Evolutionary conservation across 768 basidiomycete species (phyloP).

Genomic region (Kwoniella shandongensis): DNA sequence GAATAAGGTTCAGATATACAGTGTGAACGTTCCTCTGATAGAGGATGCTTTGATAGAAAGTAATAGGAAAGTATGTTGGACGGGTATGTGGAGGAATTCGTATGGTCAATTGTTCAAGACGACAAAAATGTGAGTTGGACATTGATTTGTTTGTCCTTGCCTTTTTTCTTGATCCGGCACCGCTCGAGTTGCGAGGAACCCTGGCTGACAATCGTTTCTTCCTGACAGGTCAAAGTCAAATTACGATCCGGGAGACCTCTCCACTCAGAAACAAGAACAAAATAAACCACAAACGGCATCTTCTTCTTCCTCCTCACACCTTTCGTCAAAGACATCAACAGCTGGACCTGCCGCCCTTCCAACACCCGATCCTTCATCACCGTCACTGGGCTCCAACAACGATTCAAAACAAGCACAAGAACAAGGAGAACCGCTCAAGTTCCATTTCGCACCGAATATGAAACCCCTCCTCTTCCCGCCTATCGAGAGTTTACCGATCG

Average conservation of each 20-base stretch:
- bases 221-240: slow-evolving; percentile 8
- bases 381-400: slow-evolving; percentile 9
- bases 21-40: slow-evolving; percentile 79
- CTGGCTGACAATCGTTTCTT: neutral
- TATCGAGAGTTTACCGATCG: slow-evolving; percentile 64
- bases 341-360: slow-evolving; percentile 46
- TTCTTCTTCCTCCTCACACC: slow-evolving; percentile 6
- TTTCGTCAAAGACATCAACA: slow-evolving; percentile 14
- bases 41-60: slow-evolving; percentile 63
- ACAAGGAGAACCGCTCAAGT: slow-evolving; percentile 57
- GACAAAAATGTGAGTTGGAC: slow-evolving; percentile 45
- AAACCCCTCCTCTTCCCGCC: slow-evolving; percentile 65
- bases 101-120: slow-evolving; percentile 78
- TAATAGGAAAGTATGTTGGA: slow-evolving; percentile 73
- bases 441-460: slow-evolving; percentile 76
- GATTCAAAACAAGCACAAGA: neutral
- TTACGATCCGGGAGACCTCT: slow-evolving; percentile 30
- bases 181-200: too few relatives aligned
- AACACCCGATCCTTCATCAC: slow-evolving; percentile 22
- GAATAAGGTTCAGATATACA: slow-evolving; percentile 60
- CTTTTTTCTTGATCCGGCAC: slow-evolving; percentile 2
- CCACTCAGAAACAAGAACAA: slow-evolving; percentile 4
- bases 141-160: neutral
- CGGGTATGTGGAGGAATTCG: slow-evolving; percentile 77
- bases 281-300: slow-evolving; percentile 21